Percentiles rank a stretch among this genome's conserved stretches.
Conservation (phyloP, 2,329 filamentous ascomycete species). For the Botrytis tulipae region DNA sequence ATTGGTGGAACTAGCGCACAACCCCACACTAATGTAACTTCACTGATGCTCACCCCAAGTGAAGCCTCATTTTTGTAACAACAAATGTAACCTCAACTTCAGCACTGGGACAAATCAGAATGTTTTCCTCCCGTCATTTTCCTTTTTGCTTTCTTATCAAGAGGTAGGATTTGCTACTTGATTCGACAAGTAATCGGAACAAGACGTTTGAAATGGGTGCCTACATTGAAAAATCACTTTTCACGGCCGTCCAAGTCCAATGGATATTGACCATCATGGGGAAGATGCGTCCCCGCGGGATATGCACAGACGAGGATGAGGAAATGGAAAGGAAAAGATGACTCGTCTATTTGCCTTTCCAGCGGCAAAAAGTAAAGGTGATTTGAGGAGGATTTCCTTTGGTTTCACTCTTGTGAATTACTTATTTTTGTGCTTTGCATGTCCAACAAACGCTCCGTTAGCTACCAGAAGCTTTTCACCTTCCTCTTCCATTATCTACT, state of each 20-base stretch:
- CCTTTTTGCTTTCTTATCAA: neutral
- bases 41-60: neutral
- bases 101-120: neutral
- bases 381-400: neutral
- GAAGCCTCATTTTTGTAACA: neutral
- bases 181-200: neutral
- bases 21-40: neutral
- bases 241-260: neutral
- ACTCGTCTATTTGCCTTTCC: too few relatives aligned
- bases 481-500: neutral
- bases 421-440: neutral
- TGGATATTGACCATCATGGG: neutral
- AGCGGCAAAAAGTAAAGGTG: neutral
- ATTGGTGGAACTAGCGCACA: neutral
- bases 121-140: neutral
- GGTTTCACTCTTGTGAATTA: neutral
- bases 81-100: neutral
- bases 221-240: neutral
- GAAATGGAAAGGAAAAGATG: neutral
- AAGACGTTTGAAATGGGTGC: neutral
- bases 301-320: too few relatives aligned
- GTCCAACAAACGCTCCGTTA: neutral
- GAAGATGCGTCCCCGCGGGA: neutral
- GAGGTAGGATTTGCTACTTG: neutral
- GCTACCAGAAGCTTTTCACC: neutral